Percentiles rank a stretch among this genome's conserved stretches.
These are phyloP conservation scores for Rhodotorula mucilaginosa DNA, from an alignment of 1,284 basidiomycete species.

Conservation along the genomic window DNA sequence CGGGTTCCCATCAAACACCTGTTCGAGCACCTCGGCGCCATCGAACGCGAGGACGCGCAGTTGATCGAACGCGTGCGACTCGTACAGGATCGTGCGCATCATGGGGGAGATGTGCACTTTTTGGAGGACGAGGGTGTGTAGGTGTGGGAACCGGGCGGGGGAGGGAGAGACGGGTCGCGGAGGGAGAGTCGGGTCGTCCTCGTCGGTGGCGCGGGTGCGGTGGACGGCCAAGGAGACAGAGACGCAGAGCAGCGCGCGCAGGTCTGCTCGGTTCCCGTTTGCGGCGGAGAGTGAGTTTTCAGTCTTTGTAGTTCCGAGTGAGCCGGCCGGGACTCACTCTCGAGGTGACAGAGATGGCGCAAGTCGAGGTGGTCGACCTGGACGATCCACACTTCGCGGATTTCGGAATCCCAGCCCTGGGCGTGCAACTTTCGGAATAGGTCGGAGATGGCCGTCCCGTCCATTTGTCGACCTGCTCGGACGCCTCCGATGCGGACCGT, in stretches of 20 bases:
- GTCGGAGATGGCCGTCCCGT: background rate
- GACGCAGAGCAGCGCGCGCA: slow-evolving; percentile 5
- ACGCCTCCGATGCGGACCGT: slow-evolving; percentile 3
- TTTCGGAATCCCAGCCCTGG: background rate
- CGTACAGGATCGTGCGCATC: slow-evolving; percentile 10
- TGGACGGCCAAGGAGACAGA: background rate
- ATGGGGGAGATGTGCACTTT: background rate
- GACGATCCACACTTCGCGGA: slow-evolving; percentile 5
- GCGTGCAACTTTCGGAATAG: background rate
- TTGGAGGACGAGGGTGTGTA: slow-evolving; percentile 3
- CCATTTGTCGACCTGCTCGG: background rate
- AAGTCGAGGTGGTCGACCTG: background rate
- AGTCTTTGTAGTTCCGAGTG: background rate
- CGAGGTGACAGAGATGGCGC: background rate
- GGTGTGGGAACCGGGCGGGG: background rate
- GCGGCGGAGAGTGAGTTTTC: background rate
- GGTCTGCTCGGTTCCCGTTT: background rate
- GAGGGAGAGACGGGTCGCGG: background rate
- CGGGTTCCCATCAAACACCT: slow-evolving; percentile 8
- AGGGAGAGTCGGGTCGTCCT: background rate
- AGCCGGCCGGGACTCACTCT: background rate
- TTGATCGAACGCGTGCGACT: background rate
- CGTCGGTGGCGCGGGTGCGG: background rate
- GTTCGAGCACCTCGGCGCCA: slow-evolving; percentile 6
- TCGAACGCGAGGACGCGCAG: slow-evolving; percentile 4